phyloP scores from a whole-genome alignment of 164 flowering plant species.

The Aristolochia contorta region DNA sequence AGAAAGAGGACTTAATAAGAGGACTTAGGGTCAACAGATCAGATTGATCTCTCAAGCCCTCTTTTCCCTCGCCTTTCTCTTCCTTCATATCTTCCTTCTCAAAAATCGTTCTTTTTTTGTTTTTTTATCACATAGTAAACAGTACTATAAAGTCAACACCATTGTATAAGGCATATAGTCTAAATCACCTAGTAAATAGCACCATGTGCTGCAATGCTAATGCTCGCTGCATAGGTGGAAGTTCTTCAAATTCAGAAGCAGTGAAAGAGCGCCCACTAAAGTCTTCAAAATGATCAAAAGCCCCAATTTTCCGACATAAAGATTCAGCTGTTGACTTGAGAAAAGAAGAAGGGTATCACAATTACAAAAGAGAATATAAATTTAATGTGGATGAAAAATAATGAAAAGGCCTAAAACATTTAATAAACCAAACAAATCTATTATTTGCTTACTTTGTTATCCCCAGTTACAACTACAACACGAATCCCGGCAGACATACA shows the following conservation, averaged over 20 bases:
- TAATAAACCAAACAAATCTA: neutral
- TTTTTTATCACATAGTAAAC: too few relatives aligned
- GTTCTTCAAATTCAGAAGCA: conserved; percentile 95
- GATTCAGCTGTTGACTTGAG: conserved; percentile 93
- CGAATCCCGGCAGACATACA: conserved; percentile 99
- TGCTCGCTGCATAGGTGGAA: conserved; percentile 74
- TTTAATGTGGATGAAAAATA: neutral
- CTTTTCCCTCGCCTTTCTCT: too few relatives aligned
- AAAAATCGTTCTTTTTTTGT: too few relatives aligned
- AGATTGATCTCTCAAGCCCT: too few relatives aligned
- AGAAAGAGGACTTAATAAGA: too few relatives aligned
- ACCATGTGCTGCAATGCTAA: conserved; percentile 87
- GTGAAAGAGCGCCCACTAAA: conserved; percentile 78
- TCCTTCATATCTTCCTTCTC: too few relatives aligned
- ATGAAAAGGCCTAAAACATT: neutral
- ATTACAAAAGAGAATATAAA: neutral
- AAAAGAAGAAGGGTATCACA: conserved; percentile 5
- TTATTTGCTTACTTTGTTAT: conserved; percentile 68
- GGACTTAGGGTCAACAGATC: too few relatives aligned
- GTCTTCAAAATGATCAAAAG: conserved; percentile 75
- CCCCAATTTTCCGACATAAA: conserved; percentile 77
- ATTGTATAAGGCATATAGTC: neutral
- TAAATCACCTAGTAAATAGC: conserved; percentile 70
- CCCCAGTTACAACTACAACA: conserved; percentile 96
- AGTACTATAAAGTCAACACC: too few relatives aligned